These are phyloP conservation scores for Dothiorella sarmentorum DNA, from an alignment of 2,329 filamentous ascomycete species.

Conservation along the genomic window DNA sequence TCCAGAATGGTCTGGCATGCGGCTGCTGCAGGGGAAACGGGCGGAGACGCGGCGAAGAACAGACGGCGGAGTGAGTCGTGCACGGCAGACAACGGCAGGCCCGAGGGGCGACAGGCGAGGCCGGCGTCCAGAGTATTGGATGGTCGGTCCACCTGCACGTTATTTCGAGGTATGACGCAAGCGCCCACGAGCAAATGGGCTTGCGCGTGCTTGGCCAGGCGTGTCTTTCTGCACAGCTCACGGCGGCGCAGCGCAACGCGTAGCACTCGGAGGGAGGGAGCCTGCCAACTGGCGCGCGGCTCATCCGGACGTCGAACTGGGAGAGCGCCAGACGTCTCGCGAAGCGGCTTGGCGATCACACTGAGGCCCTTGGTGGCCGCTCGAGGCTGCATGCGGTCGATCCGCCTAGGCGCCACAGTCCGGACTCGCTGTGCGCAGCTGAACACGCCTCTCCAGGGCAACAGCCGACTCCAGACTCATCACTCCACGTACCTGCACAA, in stretches of 20 bases:
- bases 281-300: slow-evolving; percentile 4
- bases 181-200: not conserved
- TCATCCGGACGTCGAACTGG: not conserved
- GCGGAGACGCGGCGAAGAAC: not conserved
- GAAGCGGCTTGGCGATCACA: slow-evolving; percentile 12
- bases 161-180: not conserved
- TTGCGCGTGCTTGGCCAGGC: not conserved
- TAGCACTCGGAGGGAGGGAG: not conserved
- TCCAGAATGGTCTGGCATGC: not conserved
- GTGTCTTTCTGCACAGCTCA: not conserved
- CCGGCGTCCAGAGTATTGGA: not conserved
- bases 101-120: not conserved
- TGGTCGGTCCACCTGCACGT: not conserved
- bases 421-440: slow-evolving; percentile 12
- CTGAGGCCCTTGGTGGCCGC: slow-evolving; percentile 12
- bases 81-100: not conserved
- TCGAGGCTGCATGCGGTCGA: slow-evolving; percentile 15
- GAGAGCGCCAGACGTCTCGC: not conserved
- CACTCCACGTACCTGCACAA: slow-evolving; percentile 1
- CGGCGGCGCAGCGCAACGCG: slow-evolving; percentile 7
- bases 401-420: slow-evolving; percentile 13
- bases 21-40: not conserved
- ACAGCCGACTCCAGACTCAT: slow-evolving; percentile 2
- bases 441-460: not conserved
- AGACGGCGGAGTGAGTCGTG: slow-evolving; percentile 10